Base-by-base conservation (phyloP, 257 asterid species). In the Haberlea rhodopensis region DNA sequence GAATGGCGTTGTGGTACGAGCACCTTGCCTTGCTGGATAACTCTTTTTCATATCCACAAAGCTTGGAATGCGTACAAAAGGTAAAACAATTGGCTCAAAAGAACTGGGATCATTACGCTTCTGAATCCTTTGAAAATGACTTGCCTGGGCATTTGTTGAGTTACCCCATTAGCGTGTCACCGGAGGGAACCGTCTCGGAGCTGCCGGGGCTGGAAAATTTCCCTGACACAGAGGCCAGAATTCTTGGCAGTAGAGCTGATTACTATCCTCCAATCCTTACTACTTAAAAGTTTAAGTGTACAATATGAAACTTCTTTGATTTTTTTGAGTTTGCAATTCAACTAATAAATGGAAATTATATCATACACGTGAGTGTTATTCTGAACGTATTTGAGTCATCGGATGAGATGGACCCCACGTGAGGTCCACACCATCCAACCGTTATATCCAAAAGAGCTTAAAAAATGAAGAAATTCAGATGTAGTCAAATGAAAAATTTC, bases 1-100 rank as follows among this genome's bases (percentile, higher is more conserved):
- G 79, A 6, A 75, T 75, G 79, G 76, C 79, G 8, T 26, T 75
- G 27, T 75, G 79, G 79, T 75, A 75, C 63, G 79, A 75, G 57
- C 76, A 75, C 48, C 11, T 65, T 2, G 79, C 76, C 57, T n/a
- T 53, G 62, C 54, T 75, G 53, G 76, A 75, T 4, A 61, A 75
- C 45, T 24, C 27, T 0, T 63, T 72, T 15, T 40, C 62, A 19
- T 46, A 18, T 8, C 78, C 75, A 11, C 71, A 69, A 46, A 76
- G 66, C 5, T 13, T 76, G 53, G 66, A 69, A 64, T 76, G 78
- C 59, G 69, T 72, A 20, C 75, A 62, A 28, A 72, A 45, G 43
- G 75, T 76, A 37, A 72, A 76, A 25, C 25, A 24, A 24, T 54
- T 68, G 4, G 75, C 73, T 0, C 60, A 76, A 67, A 65, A 59